Evolutionary conservation across 1,284 basidiomycete genomes (phyloP), one percentile per base, ranked within the genome.

Genomic region (Fistulinella cinereoalba): DNA sequence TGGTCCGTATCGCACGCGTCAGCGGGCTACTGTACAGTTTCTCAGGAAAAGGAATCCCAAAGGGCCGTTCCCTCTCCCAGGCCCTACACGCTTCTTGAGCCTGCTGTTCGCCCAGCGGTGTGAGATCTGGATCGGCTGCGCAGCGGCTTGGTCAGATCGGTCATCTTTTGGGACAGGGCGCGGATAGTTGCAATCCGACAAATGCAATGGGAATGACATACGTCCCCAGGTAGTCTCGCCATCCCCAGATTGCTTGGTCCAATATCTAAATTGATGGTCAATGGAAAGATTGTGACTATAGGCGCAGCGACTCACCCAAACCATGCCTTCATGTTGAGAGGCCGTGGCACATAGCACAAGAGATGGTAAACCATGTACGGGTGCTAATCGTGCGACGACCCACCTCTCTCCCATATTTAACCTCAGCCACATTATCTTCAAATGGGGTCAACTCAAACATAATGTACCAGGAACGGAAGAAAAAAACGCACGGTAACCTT

Each of bases 101-200:
- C 67, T 94, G 88, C 0, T 65, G 53, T 37, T 79, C 69, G 1
- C 91, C 91, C 3, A 82, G 60, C 0, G 72, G 63, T 0, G 91
- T 93, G 22, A 94, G 77, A 23, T 77, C 72, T 1, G 91, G 80
- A 62, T 94, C 92, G n/a, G n/a, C n/a, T n/a, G n/a, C n/a, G n/a
- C n/a, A n/a, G n/a, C n/a, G n/a, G n/a, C 27, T 28, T 44, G 27
- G 21, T 45, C 49, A 46, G 39, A 34, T 10, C n/a, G n/a, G n/a
- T n/a, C n/a, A n/a, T n/a, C n/a, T n/a, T n/a, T n/a, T n/a, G n/a
- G n/a, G n/a, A n/a, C n/a, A n/a, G n/a, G n/a, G n/a, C n/a, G n/a
- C n/a, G n/a, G n/a, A n/a, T n/a, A n/a, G n/a, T n/a, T n/a, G n/a
- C n/a, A n/a, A n/a, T n/a, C n/a, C n/a, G n/a, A n/a, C n/a, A n/a